Evolutionary conservation across 1,139 yeast species (phyloP), one percentile per base, ranked within the genome.

Genomic region (Protomyces inundatus): DNA sequence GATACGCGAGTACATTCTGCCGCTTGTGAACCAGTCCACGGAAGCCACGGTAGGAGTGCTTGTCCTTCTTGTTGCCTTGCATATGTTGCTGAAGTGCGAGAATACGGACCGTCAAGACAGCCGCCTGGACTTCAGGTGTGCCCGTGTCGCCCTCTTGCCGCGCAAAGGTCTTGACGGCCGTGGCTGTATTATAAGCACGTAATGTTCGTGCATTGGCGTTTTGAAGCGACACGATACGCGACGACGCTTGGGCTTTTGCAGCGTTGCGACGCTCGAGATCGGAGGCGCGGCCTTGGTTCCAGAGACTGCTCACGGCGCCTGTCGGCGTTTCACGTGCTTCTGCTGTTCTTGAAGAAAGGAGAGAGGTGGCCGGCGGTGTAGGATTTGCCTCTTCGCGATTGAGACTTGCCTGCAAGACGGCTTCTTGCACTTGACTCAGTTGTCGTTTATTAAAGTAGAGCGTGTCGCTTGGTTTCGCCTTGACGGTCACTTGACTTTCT

Each of bases 91-190:
- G 88, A 65, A 89, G 80, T 70, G 84, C 86, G 69, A 87, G 90
- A 69, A 91, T 89, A 71, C 84, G 83, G 64, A 88, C 85, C 0
- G 98, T 90, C 77, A 87, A 78, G 40, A 88, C 82, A 1, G 97
- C 98, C 0, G 98, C 97, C 75, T 90, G 97, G 35, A 91, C 97
- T 77, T 91, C 98, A 58, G 96, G 85, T 0, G 96, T 88, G 0
- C 95, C 97, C 0, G 97, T 89, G 73, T 91, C 98, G 60, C 96
- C 97, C 61, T 86, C 90, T 68, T 82, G 81, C 72, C 97, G 82
- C 70, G 83, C 85, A 74, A 91, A 90, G 76, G 90, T 97, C 69
- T 82, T 77, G 64, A 84, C 81, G 0, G 97, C 97, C 66, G 87
- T 75, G 55, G 77, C 76, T 6, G 83, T 78, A 35, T 91, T 90